Evolutionary conservation across 257 asterid genomes (phyloP).

Genomic region (Ophiorrhiza pumila): DNA sequence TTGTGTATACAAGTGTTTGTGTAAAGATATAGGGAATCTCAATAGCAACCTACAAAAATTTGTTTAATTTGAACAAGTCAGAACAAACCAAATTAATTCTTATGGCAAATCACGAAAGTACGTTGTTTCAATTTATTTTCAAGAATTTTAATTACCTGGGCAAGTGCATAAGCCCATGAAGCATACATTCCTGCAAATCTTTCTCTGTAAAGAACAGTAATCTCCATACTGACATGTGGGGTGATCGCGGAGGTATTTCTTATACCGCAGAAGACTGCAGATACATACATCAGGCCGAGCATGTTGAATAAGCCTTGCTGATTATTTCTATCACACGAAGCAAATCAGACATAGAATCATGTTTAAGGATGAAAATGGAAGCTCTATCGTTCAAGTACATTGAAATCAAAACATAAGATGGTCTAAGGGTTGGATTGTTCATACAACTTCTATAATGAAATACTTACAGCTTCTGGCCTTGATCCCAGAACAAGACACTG

Average conservation of each 20-base stretch:
- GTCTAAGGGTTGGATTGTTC: neutral
- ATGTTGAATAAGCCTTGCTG: slow-evolving; percentile 6
- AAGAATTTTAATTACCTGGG: slow-evolving; percentile 10
- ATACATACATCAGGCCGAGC: neutral
- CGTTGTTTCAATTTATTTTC: neutral
- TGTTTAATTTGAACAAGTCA: too few relatives aligned
- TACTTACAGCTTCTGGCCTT: slow-evolving; percentile 25
- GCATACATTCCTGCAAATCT: slow-evolving; percentile 21
- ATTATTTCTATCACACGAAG: neutral
- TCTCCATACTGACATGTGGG: slow-evolving; percentile 6
- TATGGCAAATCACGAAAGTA: too few relatives aligned
- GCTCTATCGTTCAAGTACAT: neutral
- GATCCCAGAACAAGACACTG: slow-evolving; percentile 20
- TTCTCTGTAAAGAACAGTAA: slow-evolving; percentile 10
- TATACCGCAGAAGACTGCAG: neutral
- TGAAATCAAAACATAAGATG: too few relatives aligned
- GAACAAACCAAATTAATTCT: too few relatives aligned
- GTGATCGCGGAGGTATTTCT: neutral
- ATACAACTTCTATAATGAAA: too few relatives aligned
- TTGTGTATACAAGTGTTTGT: slow-evolving; percentile 41
- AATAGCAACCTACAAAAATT: slow-evolving; percentile 34
- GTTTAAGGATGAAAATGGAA: neutral
- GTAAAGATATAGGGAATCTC: slow-evolving; percentile 51
- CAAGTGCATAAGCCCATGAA: slow-evolving; percentile 16
- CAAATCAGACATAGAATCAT: neutral